A percentile compares a stretch with the other conserved stretches of the same genome.
These are phyloP conservation scores for Erodium texanum DNA, from an alignment of 441 rosid species.

Conservation along the genomic window DNA sequence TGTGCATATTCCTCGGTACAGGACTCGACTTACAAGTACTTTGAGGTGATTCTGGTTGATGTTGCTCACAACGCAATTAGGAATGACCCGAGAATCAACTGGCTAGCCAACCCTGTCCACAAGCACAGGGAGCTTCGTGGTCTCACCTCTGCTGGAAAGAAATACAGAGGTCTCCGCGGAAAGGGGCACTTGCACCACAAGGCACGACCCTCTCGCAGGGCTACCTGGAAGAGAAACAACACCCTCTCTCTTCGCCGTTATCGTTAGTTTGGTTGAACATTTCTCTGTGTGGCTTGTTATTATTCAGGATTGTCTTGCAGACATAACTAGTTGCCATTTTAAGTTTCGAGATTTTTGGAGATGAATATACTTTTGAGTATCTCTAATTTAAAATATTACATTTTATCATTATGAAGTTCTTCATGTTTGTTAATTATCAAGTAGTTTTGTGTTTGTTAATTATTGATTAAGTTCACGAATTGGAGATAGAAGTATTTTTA, in stretches of 20 bases:
- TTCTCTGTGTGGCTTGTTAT: slow-evolving; percentile 7
- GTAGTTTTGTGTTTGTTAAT: no score
- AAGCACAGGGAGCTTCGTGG: slow-evolving; percentile 25
- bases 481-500: no score
- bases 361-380: neutral
- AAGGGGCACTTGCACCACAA: slow-evolving; percentile 26
- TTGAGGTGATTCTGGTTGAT: slow-evolving; percentile 23
- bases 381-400: neutral
- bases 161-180: slow-evolving; percentile 26
- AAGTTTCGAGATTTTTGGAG: slow-evolving; percentile 14
- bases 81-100: slow-evolving; percentile 21
- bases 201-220: slow-evolving; percentile 28
- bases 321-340: neutral
- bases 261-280: slow-evolving; percentile 4
- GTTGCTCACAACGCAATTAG: slow-evolving; percentile 24
- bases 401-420: neutral
- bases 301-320: slow-evolving; percentile 1
- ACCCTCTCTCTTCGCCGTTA: slow-evolving; percentile 28
- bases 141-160: slow-evolving; percentile 27
- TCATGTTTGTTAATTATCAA: neutral
- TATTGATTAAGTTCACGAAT: no score
- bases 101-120: slow-evolving; percentile 19
- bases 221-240: slow-evolving; percentile 29
- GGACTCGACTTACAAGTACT: slow-evolving; percentile 27
- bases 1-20: neutral